Evolutionary conservation across 2,329 filamentous ascomycete species (phyloP), one percentile per base, ranked within the genome.

Genomic region (Clarireedia hainanense): DNA sequence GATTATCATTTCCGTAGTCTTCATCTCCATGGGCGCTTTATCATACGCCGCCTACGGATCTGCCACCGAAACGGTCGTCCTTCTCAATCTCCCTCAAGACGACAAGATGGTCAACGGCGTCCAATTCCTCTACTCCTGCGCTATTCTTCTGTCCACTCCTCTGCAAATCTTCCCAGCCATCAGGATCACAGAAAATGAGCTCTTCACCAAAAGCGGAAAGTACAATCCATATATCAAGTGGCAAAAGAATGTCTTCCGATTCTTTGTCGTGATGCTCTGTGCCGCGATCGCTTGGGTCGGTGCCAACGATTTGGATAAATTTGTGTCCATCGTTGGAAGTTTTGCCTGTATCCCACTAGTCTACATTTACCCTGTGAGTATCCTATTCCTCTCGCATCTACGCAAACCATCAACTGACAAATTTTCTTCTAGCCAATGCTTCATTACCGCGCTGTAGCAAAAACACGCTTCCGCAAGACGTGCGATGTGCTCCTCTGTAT

Each of bases 141-240:
- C 94, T n/a, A 99, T 99, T 65, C 77, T 99, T 55, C 80, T 99
- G 10, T 96, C 90, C 37, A 99, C 94, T 0, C 94, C 94, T 5
- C 76, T 99, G 57, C 95, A 99, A 69, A 91, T 99, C 63, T 99
- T 97, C 77, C 94, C 94, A 0, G 94, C 94, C 45, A 97, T 99
- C 67, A 88, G 92, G 68, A 99, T 99, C 67, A 90, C 89, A 36
- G 91, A 95, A 73, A 96, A 95, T 65, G 90, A 91, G 63, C 78
- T 97, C 6, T 99, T 97, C 72, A 95, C 89, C 24, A 81, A 88
- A 68, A 96, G 91, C 60, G 91, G 94, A 64, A 99, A 99, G 73
- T 96, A 96, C 75, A 96, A 97, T 69, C 91, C 91, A 0, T 94
- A 89, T 69, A 95, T 99, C 77, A 99, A 99, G 76, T 99, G 94